Conservation (phyloP, 2,329 filamentous ascomycete genomes). For the Hymenoscyphus scutula region DNA sequence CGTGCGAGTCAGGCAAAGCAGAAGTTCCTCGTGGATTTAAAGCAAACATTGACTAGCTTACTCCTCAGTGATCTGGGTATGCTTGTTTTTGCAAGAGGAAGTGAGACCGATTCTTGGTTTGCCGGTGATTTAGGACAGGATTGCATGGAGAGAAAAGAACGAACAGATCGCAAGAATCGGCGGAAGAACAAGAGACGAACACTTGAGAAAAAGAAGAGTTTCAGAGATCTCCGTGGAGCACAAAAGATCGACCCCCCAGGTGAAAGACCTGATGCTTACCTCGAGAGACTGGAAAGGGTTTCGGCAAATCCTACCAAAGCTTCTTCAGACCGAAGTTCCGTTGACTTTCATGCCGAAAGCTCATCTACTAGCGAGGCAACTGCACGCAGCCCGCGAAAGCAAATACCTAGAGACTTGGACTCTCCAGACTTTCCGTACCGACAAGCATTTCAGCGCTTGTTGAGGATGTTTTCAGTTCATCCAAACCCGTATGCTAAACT, state of each 20-base stretch:
- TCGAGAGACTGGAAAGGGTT: slow-evolving; percentile 29
- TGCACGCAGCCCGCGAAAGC: slow-evolving; percentile 22
- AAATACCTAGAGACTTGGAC: slow-evolving; percentile 30
- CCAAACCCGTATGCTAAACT: slow-evolving; percentile 87
- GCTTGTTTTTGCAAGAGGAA: slow-evolving; percentile 77
- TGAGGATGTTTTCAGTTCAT: slow-evolving; percentile 85
- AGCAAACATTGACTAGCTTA: slow-evolving; percentile 77
- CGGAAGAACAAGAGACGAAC: slow-evolving; percentile 49
- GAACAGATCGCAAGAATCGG: slow-evolving; percentile 33
- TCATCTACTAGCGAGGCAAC: slow-evolving; percentile 32
- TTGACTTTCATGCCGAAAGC: slow-evolving; percentile 29
- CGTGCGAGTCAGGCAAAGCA: slow-evolving; percentile 66
- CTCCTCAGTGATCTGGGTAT: slow-evolving; percentile 87
- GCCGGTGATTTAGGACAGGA: slow-evolving; percentile 60
- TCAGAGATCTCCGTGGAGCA: slow-evolving; percentile 58
- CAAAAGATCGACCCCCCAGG: slow-evolving; percentile 39
- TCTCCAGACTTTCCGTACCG: slow-evolving; percentile 71
- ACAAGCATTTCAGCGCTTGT: slow-evolving; percentile 72
- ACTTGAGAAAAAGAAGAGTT: slow-evolving; percentile 67
- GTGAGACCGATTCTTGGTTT: slow-evolving; percentile 92
- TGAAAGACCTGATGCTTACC: slow-evolving; percentile 25
- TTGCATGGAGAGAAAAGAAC: slow-evolving; percentile 61
- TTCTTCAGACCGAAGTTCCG: slow-evolving; percentile 28
- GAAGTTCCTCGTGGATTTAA: slow-evolving; percentile 73
- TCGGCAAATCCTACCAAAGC: slow-evolving; percentile 22